phyloP scores from a whole-genome alignment of 306 rosid genomes.

The Quercus ilex region DNA sequence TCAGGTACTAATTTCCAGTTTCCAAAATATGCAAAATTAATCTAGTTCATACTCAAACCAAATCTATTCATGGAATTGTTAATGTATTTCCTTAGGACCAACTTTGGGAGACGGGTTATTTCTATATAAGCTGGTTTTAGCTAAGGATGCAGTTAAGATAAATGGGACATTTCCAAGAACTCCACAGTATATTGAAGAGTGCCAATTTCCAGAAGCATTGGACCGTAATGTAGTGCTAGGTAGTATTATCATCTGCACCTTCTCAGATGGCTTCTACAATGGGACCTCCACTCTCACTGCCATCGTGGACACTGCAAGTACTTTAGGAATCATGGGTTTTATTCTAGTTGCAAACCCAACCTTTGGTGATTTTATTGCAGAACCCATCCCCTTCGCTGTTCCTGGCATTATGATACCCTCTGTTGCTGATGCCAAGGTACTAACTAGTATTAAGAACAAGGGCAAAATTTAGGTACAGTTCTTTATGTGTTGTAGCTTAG shows the following conservation, averaged over 20 bases:
- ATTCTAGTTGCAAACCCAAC: constrained; percentile 60
- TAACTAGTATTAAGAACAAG: background rate
- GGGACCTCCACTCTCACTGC: constrained; percentile 57
- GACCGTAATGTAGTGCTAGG: constrained; percentile 43
- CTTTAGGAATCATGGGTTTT: constrained; percentile 51
- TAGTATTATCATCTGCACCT: constrained; percentile 65
- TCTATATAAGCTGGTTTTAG: constrained; percentile 53
- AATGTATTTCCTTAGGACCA: constrained; percentile 39
- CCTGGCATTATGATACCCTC: constrained; percentile 64
- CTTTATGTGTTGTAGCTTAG: no score
- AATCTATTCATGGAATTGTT: background rate
- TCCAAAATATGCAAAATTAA: background rate
- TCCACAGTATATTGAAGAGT: constrained; percentile 58
- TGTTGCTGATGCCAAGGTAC: constrained; percentile 67
- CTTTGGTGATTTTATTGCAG: constrained; percentile 67
- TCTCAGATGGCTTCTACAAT: constrained; percentile 66
- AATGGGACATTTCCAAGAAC: constrained; percentile 49
- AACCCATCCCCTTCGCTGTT: constrained; percentile 59
- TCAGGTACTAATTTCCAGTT: constrained; percentile 35
- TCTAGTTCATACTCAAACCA: background rate
- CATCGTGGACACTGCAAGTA: constrained; percentile 53
- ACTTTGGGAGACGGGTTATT: constrained; percentile 45
- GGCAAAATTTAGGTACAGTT: background rate
- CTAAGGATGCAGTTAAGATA: constrained; percentile 62
- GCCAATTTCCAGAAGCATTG: constrained; percentile 74